Evolutionary conservation across 495 filamentous ascomycete genomes (phyloP), one percentile per base, ranked within the genome.

Genomic region (Cetradonia linearis): DNA sequence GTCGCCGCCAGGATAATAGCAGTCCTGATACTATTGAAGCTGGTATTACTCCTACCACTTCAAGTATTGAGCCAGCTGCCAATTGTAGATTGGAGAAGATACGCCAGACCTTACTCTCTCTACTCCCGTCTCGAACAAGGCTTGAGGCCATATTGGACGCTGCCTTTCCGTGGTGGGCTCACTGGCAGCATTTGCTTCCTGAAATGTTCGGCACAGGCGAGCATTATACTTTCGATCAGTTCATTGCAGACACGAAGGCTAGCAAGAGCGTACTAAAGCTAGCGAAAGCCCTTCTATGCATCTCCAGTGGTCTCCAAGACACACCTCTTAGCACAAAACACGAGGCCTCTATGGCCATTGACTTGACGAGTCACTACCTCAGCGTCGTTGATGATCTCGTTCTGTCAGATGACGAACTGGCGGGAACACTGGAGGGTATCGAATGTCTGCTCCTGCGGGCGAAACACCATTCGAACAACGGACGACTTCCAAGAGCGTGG

Each of bases 401-500:
- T 11, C 61, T 74, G 16, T 63, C 69, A 16, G 77, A 81, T 57
- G 79, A 81, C 59, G 75, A 78, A 44, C 71, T 76, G 56, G 69
- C 72, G 7, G 71, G 69, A 3, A 80, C 75, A 0, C 61, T 81
- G 0, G 75, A 80, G 36, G 78, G 77, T 8, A 71, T 83, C 46
- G 78, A 81, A 64, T 77, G 72, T 58, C 68, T 78, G 40, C 60
- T 75, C 47, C 62, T 83, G 5, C 67, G 73, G 20, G 68, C 71
- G 11, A 81, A 79, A 56, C 71, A 70, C 42, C 73, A 79, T 56
- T 57, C 73, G 30, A 76, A 79, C 50, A 70, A 75, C 25, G 80
- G 80, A n/a, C 74, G 74, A 20, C 71, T 78, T 36, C 76, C 80
- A 23, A 72, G 74, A 66, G 70, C 75, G 1, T 83, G 80, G 80